Base-by-base conservation (phyloP, 2,329 filamentous ascomycete genomes). In the Calonectria honghensis region DNA sequence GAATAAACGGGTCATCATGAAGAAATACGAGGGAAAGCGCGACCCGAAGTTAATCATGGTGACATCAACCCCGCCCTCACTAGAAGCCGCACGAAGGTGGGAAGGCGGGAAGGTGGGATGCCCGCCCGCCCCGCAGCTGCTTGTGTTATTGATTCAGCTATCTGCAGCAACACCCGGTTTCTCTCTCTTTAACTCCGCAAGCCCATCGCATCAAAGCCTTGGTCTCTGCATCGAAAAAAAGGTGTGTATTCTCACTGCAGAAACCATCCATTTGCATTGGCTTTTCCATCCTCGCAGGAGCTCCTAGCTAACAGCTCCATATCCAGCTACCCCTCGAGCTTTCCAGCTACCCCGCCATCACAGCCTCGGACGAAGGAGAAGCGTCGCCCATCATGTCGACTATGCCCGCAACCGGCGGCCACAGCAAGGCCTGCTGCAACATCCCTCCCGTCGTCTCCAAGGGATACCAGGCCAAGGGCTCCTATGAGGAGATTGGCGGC, bases 381-480 rank as follows among this genome's bases (percentile, higher is more conserved):
- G 6, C 29, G 32, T 45, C 61, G 72, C 75, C 77, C 79, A 79
- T 50, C 77, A 90, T 90, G 88, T 88, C 88, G 79, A 85, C 87
- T 41, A 89, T 89, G 87, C 86, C 86, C 52, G 88, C 88, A 29
- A 85, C 87, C 73, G 86, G 87, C 81, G 90, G 89, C 83, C 90
- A 91, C 83, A 90, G 86, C 80, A 85, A 87, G 82, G 87, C 90
- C 80, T 91, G 90, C 86, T 91, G 90, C 82, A 91, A 89, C 80
- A 87, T 91, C 67, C 89, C 91, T 11, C 90, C 91, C 9, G 87
- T 93, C 57, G 85, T 91, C n/a, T 82, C 87, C 7, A 87, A 88
- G 77, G 89, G 87, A 16, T 93, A 93, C 83, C 80, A 87, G 68
- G 82, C 85, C 45, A 91, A 90, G 84, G 91, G 91, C 73, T 85